Conservation (phyloP, 768 basidiomycete genomes). For the Clitopilus hobsonii region DNA sequence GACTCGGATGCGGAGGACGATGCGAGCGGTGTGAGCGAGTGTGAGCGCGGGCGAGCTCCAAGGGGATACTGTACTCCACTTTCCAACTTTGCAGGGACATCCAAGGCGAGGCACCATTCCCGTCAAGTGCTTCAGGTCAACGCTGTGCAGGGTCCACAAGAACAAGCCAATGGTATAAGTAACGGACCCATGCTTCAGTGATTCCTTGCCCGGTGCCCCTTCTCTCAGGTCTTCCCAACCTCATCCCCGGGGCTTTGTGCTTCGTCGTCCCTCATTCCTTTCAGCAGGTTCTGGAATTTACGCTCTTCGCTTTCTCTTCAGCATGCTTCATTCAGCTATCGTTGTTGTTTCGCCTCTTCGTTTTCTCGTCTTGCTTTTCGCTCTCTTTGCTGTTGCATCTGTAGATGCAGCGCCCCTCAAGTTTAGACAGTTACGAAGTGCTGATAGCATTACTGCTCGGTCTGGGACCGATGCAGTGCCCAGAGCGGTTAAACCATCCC, state of each 20-base stretch:
- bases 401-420: neutral
- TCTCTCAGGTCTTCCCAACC: neutral
- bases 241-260: neutral
- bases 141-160: neutral
- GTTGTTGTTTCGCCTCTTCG: neutral
- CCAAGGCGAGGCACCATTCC: no score
- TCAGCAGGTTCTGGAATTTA: neutral
- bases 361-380: neutral
- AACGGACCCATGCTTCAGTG: neutral
- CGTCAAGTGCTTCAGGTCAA: neutral
- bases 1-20: no score
- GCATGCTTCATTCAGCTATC: neutral
- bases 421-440: neutral
- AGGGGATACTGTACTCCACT: no score
- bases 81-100: no score
- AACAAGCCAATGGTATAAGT: neutral
- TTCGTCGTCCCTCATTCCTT: neutral
- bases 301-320: neutral
- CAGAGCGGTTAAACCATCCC: neutral
- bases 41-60: no score
- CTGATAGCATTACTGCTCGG: neutral
- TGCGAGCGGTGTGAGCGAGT: no score
- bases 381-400: neutral
- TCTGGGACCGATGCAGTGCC: neutral
- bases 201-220: slow-evolving; percentile 1